Base-by-base conservation (phyloP, 176 grass and related monocot species). In the Musa schizocarpa region DNA sequence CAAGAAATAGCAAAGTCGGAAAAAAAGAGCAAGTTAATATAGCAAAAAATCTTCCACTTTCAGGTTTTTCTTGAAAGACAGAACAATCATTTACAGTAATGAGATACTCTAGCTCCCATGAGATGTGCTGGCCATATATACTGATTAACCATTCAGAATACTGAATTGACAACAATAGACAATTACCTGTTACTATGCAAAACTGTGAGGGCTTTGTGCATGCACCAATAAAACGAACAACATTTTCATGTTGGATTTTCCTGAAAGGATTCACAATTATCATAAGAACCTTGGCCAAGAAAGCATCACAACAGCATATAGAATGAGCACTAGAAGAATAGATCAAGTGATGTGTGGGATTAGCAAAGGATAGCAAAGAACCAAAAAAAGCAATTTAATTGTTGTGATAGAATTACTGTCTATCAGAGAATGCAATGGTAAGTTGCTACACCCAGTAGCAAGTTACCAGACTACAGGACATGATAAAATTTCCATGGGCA, bases 191-290 rank as follows among this genome's bases (percentile, higher is more conserved):
- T 79, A 93, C 85, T 83, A 98, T 91, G 80, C 72, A 98, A 76
- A 90, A 93, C 13, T 98, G 86, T 19, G 90, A 90, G 78, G 90
- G 80, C 81, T 93, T 93, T 56, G 82, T 93, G 74, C 88, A 97
- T 3, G 88, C 90, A 64, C 94, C 90, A 80, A 97, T 93, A 81
- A 97, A 97, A 54, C 90, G 82, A 78, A 97, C 94, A 87, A 97
- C 86, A 85, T 97, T 97, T 66, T 74, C 82, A 86, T 93, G 85
- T 64, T 97, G 79, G 81, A 97, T 80, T 90, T 97, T 90, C 84
- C 94, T 97, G 86, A 75, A 84, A 86, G 83, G 19, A 43, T 43
- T 43, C 34, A 43, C 34, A 43, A 43, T 43, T 43, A 43, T 43
- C 3, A 43, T 43, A 43, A 43, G 34, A 43, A 43, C 34, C 34